phyloP scores from a whole-genome alignment of 1,284 basidiomycete species.

The Trametes hirsuta region DNA sequence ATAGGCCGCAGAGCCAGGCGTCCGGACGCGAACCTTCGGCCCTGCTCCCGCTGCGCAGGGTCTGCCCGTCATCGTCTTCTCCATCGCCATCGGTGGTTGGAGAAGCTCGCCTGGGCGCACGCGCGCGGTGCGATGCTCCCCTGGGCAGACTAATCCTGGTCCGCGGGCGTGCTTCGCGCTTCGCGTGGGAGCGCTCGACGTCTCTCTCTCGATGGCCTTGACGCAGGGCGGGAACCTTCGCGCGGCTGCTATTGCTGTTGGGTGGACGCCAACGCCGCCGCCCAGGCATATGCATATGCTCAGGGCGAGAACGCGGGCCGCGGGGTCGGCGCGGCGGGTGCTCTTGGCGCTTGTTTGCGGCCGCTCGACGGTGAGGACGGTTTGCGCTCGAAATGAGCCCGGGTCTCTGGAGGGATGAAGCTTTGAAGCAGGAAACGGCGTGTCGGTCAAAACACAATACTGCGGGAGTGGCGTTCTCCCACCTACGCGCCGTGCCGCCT shows the following conservation, averaged over 20 bases:
- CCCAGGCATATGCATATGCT: neutral
- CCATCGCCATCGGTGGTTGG: neutral
- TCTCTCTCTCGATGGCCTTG: neutral
- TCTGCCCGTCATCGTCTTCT: neutral
- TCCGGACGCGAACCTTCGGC: neutral
- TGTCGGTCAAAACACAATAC: too few species aligned
- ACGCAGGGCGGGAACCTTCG: neutral
- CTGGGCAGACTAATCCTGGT: constrained; percentile 14
- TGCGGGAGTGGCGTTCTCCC: too few species aligned
- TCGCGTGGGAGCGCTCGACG: constrained; percentile 6
- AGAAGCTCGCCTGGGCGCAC: neutral
- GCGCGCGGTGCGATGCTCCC: constrained; percentile 5
- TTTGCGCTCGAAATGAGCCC: too few species aligned
- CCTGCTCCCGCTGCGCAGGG: neutral
- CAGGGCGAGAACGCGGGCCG: too few species aligned
- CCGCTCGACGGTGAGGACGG: too few species aligned
- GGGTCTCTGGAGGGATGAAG: too few species aligned
- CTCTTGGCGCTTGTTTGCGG: too few species aligned
- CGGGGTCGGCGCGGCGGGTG: too few species aligned
- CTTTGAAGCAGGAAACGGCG: too few species aligned
- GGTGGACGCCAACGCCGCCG: neutral
- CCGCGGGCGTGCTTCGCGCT: constrained; percentile 13
- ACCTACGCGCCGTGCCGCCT: too few species aligned
- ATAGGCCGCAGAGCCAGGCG: too few species aligned
- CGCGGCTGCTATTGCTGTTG: neutral